A percentile compares a stretch with the other conserved stretches of the same genome.
Conservation (phyloP, 208 protist species). For the Porcisia hertigi region DNA sequence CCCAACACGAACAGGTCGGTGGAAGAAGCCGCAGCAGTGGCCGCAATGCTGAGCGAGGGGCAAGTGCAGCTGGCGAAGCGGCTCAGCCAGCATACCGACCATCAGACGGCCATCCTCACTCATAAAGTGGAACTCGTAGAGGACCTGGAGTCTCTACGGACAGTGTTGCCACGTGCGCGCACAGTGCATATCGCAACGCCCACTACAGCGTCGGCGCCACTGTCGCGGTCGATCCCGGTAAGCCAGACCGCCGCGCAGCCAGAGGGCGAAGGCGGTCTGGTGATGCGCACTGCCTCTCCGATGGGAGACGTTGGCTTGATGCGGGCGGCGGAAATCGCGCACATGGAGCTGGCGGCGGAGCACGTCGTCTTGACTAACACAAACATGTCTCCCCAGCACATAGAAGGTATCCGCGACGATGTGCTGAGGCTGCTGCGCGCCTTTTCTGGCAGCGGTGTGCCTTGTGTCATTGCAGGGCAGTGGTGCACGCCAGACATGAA, state of each 20-base stretch:
- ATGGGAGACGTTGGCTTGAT: constrained; percentile 53
- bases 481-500: constrained; percentile 93
- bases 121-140: constrained; percentile 53
- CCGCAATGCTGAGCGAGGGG: constrained; percentile 31
- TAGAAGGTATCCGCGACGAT: constrained; percentile 55
- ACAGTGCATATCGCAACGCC: constrained; percentile 41
- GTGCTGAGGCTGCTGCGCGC: constrained; percentile 66
- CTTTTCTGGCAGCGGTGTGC: constrained; percentile 74
- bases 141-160: constrained; percentile 49
- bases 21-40: constrained; percentile 58
- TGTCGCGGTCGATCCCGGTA: constrained; percentile 4
- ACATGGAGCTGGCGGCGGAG: constrained; percentile 85
- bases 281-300: constrained; percentile 21
- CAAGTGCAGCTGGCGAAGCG: constrained; percentile 23
- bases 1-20: constrained; percentile 64
- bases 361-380: constrained; percentile 82
- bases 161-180: constrained; percentile 42
- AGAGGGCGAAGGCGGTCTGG: constrained; percentile 31
- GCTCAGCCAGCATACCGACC: background rate
- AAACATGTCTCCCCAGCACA: constrained; percentile 58
- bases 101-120: constrained; percentile 26
- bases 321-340: constrained; percentile 62
- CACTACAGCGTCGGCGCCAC: constrained; percentile 20
- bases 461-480: constrained; percentile 78
- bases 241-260: constrained; percentile 11